Base-by-base conservation (phyloP, 768 basidiomycete genomes). In the Suillus tomentosus region DNA sequence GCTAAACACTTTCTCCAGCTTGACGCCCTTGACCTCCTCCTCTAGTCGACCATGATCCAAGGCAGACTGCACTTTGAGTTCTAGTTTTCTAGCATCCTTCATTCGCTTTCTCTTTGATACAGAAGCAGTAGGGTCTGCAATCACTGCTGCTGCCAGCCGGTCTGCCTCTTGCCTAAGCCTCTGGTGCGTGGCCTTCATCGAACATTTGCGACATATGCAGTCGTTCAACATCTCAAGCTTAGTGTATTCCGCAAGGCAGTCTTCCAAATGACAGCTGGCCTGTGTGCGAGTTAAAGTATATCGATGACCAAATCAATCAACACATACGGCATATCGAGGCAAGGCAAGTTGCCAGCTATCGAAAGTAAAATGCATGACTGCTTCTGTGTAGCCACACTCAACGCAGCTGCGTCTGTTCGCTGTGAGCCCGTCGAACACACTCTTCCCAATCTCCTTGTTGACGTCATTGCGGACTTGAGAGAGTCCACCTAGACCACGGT, bases 141-240 rank as follows among this genome's bases (percentile, higher is more conserved):
- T 67, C 31, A 73, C 67, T 1, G 71, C 68, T 48, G 69, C 74
- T 47, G 84, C 81, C 13, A 95, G 78, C 24, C 81, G 77, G 42
- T 86, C 83, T 5, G 86, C 79, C 62, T 96, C 94, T 10, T 83
- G 76, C 47, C 79, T 74, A 62, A 96, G 81, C 55, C 87, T 81
- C 56, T 78, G 78, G 68, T 86, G 85, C 0, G 97, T 99, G 19
- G 90, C 88, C 6, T 87, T 79, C 65, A 99, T 79, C 1, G 95
- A 94, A 72, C 97, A 99, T 65, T 90, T 89, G 24, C 95, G 88
- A 76, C 97, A 99, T 34, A 94, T 87, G 69, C 95, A 96, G 71
- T 96, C 95, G n/a, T 85, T 86, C 54, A 99, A 82, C 42, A 92
- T 77, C 73, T 99, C 97, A 37, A 96, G 82, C 13, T 89, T 84